Evolutionary conservation across 495 filamentous ascomycete species (phyloP), one percentile per base, ranked within the genome.

Genomic region (Penicillium pancosmium): DNA sequence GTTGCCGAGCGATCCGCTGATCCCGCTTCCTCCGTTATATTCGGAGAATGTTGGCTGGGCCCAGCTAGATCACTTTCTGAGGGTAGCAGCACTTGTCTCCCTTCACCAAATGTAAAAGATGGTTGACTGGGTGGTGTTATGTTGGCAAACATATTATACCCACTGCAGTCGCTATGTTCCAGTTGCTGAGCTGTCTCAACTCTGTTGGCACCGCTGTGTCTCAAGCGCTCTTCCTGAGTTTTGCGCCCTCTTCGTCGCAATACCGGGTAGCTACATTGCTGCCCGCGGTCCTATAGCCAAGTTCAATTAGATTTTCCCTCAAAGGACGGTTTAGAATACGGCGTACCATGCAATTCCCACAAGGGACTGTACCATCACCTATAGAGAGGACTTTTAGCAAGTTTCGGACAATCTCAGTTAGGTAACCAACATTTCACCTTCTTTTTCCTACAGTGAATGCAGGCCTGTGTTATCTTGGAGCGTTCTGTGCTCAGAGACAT

Each of bases 291-390:
- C 40, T 43, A 43, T 43, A 13, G 40, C 40, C 15, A 4, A 9
- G 4, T 18, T 43, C 19, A 18, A 13, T 43, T 18, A 43, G 19
- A 43, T 8, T 15, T 43, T 13, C 40, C 40, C 40, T 43, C 40
- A 18, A 11, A 43, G 0, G 2, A 2, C 40, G n/a, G 6, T 0
- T 43, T 18, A 18, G 40, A 15, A 5, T 43, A 18, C n/a, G 15
- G 40, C 40, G 16, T 43, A 43, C 40, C 40, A 43, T 12, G 40
- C 40, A 43, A 43, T 43, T 43, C n/a, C 40, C 40, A 43, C 40
- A 43, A 18, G 40, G 40, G 16, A 43, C 40, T 4, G 40, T 18
- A 13, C 40, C 40, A 18, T 43, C 40, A 13, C 40, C 40, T 43
- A 18, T 21, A 5, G 2, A 43, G 40, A 43, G 40, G 16, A 21